Percentiles rank a stretch among this genome's conserved stretches.
phyloP scores from a whole-genome alignment of 148 eudicot genomes.

The Rhododendron ovatum region DNA sequence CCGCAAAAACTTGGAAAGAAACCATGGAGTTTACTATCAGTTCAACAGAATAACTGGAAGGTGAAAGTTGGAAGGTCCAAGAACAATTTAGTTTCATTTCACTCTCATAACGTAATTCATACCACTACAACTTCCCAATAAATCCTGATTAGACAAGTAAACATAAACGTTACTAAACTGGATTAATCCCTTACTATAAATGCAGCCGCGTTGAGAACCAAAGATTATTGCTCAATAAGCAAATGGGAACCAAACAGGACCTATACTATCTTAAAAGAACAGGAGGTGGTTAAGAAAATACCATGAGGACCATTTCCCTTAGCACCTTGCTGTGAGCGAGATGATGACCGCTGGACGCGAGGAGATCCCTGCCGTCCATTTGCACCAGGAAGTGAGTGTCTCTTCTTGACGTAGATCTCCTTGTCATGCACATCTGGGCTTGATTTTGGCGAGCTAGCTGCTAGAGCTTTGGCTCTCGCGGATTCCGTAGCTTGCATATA shows the following conservation, averaged over 20 bases:
- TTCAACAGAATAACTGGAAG: background rate
- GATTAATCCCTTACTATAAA: background rate
- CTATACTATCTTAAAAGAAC: background rate
- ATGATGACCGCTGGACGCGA: constrained; percentile 47
- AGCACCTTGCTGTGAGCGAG: constrained; percentile 48
- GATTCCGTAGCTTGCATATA: constrained; percentile 99
- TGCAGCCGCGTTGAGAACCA: background rate
- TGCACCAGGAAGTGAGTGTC: constrained; percentile 76
- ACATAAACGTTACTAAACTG: background rate
- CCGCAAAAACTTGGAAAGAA: background rate
- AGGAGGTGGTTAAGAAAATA: constrained; percentile 23
- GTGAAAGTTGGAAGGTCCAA: background rate
- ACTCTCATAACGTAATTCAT: background rate
- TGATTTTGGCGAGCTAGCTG: constrained; percentile 67
- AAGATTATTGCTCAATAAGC: background rate
- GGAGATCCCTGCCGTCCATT: constrained; percentile 79
- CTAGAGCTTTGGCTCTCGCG: constrained; percentile 71
- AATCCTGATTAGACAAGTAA: background rate
- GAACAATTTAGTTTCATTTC: background rate
- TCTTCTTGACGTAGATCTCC: constrained; percentile 54
- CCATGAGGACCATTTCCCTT: constrained; percentile 67
- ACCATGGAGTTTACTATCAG: background rate
- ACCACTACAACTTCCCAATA: background rate
- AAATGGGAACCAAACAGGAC: background rate
- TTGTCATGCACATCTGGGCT: constrained; percentile 87